These are phyloP conservation scores for Calonectria crousiana DNA, from an alignment of 2,329 filamentous ascomycete species.

Conservation along the genomic window DNA sequence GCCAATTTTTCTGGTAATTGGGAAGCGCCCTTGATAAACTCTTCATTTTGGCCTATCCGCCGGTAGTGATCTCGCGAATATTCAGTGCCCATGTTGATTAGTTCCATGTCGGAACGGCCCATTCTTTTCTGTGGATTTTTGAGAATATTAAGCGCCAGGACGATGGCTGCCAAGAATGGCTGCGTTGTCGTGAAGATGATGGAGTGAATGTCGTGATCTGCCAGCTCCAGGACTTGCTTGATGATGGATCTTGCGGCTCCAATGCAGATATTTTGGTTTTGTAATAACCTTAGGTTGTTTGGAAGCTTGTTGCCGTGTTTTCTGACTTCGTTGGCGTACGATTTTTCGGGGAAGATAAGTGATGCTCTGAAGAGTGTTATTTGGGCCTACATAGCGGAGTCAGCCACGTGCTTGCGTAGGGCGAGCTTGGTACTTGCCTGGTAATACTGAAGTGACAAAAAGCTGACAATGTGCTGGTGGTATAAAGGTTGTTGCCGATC, in stretches of 20 bases:
- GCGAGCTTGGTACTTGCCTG: slow-evolving; percentile 17
- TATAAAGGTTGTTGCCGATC: slow-evolving; percentile 5
- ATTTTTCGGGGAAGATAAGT: slow-evolving; percentile 34
- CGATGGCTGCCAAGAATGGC: slow-evolving; percentile 30
- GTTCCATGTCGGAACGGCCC: slow-evolving; percentile 38
- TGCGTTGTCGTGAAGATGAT: slow-evolving; percentile 33
- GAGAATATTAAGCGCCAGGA: slow-evolving; percentile 35
- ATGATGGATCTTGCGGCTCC: slow-evolving; percentile 38
- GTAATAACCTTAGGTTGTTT: slow-evolving; percentile 26
- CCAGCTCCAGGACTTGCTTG: slow-evolving; percentile 35
- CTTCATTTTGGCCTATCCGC: slow-evolving; percentile 26
- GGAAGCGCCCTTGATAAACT: slow-evolving; percentile 31
- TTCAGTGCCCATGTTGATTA: slow-evolving; percentile 31
- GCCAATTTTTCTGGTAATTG: slow-evolving; percentile 31
- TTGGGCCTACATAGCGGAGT: slow-evolving; percentile 27
- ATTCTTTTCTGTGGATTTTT: slow-evolving; percentile 40
- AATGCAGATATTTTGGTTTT: slow-evolving; percentile 35
- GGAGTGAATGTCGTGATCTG: slow-evolving; percentile 30
- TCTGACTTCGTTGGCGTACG: slow-evolving; percentile 28
- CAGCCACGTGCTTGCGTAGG: neutral
- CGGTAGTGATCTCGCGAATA: slow-evolving; percentile 33
- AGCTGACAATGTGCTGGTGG: slow-evolving; percentile 25
- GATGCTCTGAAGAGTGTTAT: slow-evolving; percentile 36
- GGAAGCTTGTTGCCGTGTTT: slow-evolving; percentile 32
- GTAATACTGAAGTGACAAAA: slow-evolving; percentile 35